Percentiles rank a stretch among this genome's conserved stretches.
Evolutionary conservation across 75 land plant species (phyloP).

Genomic region (Isoetes taiwanensis): DNA sequence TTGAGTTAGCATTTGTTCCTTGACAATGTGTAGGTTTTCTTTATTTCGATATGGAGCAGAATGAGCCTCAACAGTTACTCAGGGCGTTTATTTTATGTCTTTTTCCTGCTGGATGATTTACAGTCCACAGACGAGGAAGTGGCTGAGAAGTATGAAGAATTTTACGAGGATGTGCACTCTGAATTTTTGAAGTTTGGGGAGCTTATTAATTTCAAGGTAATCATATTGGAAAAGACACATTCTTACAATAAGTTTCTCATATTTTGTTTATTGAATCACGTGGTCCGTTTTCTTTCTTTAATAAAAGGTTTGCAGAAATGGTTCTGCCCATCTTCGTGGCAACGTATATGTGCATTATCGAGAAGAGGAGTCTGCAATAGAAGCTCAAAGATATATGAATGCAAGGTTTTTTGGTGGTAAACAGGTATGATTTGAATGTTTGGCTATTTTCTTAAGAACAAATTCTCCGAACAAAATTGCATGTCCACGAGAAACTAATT

Average conservation of each 20-base stretch:
- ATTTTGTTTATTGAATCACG: neutral
- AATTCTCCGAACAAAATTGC: too few species aligned
- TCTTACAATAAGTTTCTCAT: neutral
- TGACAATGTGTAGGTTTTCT: too few species aligned
- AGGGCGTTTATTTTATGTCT: neutral
- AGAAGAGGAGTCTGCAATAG: constrained; percentile 63
- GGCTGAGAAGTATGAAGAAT: constrained; percentile 66
- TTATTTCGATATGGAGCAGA: too few species aligned
- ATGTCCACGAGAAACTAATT: neutral
- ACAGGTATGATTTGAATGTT: constrained; percentile 37
- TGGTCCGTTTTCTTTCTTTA: neutral
- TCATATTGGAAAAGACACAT: too few species aligned
- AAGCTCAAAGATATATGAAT: constrained; percentile 67
- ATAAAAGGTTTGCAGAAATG: constrained; percentile 71
- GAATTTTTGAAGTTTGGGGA: constrained; percentile 95
- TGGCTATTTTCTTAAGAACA: too few species aligned
- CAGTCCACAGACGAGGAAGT: constrained; percentile 96
- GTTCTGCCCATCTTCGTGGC: constrained; percentile 84
- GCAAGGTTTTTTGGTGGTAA: constrained; percentile 92
- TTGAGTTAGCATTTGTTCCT: too few species aligned
- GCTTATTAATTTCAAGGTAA: constrained; percentile 92
- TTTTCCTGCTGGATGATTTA: constrained; percentile 8
- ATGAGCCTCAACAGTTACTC: neutral
- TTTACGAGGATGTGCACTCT: constrained; percentile 96
- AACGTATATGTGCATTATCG: constrained; percentile 91